Evolutionary conservation across 78 protist genomes (phyloP).

Genomic region (Monosiga brevicollis): DNA sequence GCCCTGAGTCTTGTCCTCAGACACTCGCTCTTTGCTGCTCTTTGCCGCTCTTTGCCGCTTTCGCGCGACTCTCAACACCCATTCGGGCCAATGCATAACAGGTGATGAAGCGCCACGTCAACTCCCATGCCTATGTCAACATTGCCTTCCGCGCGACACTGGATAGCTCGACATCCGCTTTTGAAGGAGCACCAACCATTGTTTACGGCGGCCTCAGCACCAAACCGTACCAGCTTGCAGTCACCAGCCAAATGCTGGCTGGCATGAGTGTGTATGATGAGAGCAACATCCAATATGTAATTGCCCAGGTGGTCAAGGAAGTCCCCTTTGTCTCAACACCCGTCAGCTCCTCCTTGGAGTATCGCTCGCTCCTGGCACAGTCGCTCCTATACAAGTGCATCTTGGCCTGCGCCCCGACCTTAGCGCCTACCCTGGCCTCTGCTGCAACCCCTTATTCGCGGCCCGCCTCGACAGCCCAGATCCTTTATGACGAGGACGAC

Average conservation of each 20-base stretch:
- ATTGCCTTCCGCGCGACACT: background rate
- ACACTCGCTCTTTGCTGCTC: background rate
- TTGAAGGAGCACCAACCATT: background rate
- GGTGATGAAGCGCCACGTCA: background rate
- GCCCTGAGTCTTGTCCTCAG: background rate
- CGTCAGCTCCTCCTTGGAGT: background rate
- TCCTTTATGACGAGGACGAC: constrained; percentile 1
- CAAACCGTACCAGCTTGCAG: background rate
- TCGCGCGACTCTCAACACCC: background rate
- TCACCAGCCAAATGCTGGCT: background rate
- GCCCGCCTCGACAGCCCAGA: constrained; percentile 3
- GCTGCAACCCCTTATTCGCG: constrained; percentile 10
- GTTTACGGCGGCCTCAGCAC: constrained; percentile 16
- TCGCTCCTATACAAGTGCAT: constrained; percentile 26
- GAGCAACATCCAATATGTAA: background rate
- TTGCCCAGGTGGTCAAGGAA: background rate
- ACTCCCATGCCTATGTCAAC: constrained; percentile 24
- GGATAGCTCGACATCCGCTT: background rate
- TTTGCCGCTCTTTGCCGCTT: background rate
- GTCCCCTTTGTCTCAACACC: background rate
- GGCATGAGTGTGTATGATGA: background rate
- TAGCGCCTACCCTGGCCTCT: background rate
- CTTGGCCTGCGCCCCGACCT: constrained; percentile 3
- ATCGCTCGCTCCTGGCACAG: background rate
- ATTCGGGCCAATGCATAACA: background rate